A percentile compares a stretch with the other conserved stretches of the same genome.
Conservation (phyloP, 805 yeast species). For the Blastobotrys mokoenaii region DNA sequence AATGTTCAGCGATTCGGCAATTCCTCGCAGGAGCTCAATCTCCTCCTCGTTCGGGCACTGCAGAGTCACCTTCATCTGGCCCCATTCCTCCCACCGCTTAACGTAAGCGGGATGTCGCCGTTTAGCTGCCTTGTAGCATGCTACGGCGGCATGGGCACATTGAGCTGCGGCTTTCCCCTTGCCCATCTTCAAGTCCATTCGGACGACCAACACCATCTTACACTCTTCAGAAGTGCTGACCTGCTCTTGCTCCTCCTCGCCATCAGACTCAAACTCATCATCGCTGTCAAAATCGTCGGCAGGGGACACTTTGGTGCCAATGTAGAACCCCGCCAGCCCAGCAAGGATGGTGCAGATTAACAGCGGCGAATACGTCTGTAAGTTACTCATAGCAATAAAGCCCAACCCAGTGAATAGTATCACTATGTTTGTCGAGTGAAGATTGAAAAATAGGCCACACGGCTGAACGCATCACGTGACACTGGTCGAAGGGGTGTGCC, state of each 20-base stretch:
- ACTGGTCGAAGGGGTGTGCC: no score
- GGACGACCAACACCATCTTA: slow-evolving; percentile 74
- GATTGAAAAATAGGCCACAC: no score
- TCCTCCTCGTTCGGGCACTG: slow-evolving; percentile 54
- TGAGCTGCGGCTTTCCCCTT: slow-evolving; percentile 97
- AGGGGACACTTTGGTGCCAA: slow-evolving; percentile 3
- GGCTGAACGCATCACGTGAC: no score
- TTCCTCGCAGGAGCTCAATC: slow-evolving; percentile 69
- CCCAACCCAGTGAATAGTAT: no score
- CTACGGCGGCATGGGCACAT: slow-evolving; percentile 95
- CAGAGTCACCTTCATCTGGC: slow-evolving; percentile 91
- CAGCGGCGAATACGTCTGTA: background rate
- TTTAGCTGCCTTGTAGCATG: slow-evolving; percentile 58
- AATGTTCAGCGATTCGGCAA: slow-evolving; percentile 70
- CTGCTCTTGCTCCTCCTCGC: slow-evolving; percentile 5
- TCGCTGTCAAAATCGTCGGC: slow-evolving; percentile 10
- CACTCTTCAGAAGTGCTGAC: slow-evolving; percentile 17
- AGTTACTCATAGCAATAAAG: no score
- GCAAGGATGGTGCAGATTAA: background rate
- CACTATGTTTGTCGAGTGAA: no score
- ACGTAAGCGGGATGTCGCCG: slow-evolving; percentile 56
- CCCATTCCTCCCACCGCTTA: slow-evolving; percentile 68
- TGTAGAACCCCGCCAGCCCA: slow-evolving; percentile 10
- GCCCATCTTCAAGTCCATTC: slow-evolving; percentile 85
- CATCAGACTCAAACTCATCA: slow-evolving; percentile 8